These are phyloP conservation scores for Phytopythium aichiense DNA, from an alignment of 352 stramenopile genomes.

Conservation along the genomic window DNA sequence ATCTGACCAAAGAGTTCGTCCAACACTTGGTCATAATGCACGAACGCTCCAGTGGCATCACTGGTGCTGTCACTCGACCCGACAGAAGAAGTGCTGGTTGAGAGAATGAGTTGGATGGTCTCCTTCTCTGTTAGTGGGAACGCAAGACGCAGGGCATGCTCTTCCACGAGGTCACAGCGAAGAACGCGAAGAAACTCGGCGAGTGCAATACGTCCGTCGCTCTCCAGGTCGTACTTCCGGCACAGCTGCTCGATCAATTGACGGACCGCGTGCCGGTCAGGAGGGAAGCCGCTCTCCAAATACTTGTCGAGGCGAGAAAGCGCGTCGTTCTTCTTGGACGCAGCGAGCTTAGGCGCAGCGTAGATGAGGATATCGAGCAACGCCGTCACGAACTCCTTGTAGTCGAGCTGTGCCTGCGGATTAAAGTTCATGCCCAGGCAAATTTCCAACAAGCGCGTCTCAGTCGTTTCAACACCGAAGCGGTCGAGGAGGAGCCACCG, in stretches of 20 bases:
- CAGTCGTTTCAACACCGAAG: slow-evolving; percentile 26
- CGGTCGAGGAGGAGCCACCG: slow-evolving; percentile 33
- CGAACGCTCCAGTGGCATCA: slow-evolving; percentile 9
- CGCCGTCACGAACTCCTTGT: slow-evolving; percentile 42
- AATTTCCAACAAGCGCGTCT: slow-evolving; percentile 42
- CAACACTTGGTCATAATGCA: slow-evolving; percentile 36
- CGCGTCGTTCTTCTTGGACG: slow-evolving; percentile 16
- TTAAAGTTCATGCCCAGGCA: slow-evolving; percentile 68
- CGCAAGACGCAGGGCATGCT: slow-evolving; percentile 24
- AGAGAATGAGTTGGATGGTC: slow-evolving; percentile 19
- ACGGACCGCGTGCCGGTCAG: slow-evolving; percentile 7
- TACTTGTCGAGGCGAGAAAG: slow-evolving; percentile 33
- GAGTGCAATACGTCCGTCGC: slow-evolving; percentile 29
- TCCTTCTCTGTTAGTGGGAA: slow-evolving; percentile 39
- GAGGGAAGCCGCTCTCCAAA: slow-evolving; percentile 34
- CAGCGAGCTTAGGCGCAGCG: slow-evolving; percentile 17
- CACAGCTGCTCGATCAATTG: slow-evolving; percentile 34
- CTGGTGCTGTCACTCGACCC: not conserved
- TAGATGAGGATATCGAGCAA: slow-evolving; percentile 61
- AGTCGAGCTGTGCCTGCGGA: slow-evolving; percentile 40
- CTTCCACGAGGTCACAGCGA: slow-evolving; percentile 27
- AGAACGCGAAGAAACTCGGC: slow-evolving; percentile 31
- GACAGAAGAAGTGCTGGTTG: slow-evolving; percentile 5
- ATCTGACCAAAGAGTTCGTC: slow-evolving; percentile 24
- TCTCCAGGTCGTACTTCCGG: slow-evolving; percentile 42